A percentile compares a stretch with the other conserved stretches of the same genome.
Evolutionary conservation across 139 green algal genomes (phyloP).

Genomic region (Volvox africanus): DNA sequence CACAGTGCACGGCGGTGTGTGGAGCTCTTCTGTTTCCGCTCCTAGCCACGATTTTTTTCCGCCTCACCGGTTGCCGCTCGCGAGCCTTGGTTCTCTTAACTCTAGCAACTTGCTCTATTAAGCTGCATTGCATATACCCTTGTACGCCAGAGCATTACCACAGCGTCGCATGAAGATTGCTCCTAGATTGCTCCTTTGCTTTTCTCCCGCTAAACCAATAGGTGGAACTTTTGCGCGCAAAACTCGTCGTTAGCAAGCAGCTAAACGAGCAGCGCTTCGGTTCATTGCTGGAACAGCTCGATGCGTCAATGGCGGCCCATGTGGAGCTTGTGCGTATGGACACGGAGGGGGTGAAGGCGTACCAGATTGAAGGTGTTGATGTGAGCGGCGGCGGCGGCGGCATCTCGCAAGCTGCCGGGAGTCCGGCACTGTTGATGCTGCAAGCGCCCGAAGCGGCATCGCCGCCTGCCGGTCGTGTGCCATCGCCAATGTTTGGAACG

Average conservation of each 20-base stretch:
- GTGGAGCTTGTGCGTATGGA: slow-evolving; percentile 14
- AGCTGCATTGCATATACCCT: too few relatives aligned
- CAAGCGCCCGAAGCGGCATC: not conserved
- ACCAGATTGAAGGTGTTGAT: not conserved
- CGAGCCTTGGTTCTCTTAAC: too few relatives aligned
- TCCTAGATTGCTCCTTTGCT: not conserved
- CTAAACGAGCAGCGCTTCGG: slow-evolving; percentile 19
- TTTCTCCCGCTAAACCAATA: not conserved
- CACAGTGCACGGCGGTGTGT: too few relatives aligned
- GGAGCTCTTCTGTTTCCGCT: too few relatives aligned
- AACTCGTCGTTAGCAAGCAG: slow-evolving; percentile 32
- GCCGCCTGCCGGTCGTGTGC: not conserved
- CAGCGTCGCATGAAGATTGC: too few relatives aligned
- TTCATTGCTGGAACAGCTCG: not conserved
- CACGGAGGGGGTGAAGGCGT: slow-evolving; percentile 24
- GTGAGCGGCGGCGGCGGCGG: not conserved
- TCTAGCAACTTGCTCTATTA: too few relatives aligned
- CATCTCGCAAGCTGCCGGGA: not conserved
- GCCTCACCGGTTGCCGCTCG: too few relatives aligned
- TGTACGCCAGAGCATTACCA: too few relatives aligned
- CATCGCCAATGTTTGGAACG: not conserved
- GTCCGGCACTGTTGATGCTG: slow-evolving; percentile 1
- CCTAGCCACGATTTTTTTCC: too few relatives aligned
- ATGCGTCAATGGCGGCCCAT: not conserved
- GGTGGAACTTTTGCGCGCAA: slow-evolving; percentile 41